Conservation (phyloP, 2,329 filamentous ascomycete genomes). For the Anthostomella pinea region DNA sequence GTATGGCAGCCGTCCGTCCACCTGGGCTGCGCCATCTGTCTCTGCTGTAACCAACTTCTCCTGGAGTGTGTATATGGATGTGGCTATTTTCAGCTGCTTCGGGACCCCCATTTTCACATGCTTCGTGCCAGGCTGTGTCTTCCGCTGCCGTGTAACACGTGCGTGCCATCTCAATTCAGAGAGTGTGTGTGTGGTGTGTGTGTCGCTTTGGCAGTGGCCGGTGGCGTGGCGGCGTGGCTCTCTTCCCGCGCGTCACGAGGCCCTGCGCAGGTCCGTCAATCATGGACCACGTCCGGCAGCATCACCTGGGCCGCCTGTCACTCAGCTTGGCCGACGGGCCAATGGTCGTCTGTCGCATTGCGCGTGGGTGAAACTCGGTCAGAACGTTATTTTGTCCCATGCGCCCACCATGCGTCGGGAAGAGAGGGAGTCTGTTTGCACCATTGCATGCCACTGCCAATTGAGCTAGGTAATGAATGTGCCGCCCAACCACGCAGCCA, state of each 20-base stretch:
- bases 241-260: conserved; percentile 6
- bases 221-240: conserved; percentile 10
- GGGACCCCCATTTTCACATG: conserved; percentile 1
- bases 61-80: not conserved
- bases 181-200: not conserved
- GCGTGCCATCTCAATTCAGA: not conserved
- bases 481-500: no score
- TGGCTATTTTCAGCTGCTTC: not conserved
- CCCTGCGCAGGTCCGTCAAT: conserved; percentile 1
- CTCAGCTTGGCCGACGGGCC: not conserved
- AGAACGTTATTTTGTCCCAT: conserved; percentile 3
- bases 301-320: conserved; percentile 15
- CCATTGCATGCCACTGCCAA: no score
- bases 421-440: no score
- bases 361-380: not conserved
- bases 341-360: not conserved
- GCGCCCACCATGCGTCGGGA: no score
- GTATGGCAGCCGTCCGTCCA: no score
- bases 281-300: conserved; percentile 15
- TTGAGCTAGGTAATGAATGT: no score
- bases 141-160: not conserved
- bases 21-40: no score
- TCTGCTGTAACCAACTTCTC: no score
- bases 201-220: not conserved
- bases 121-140: not conserved